Evolutionary conservation across 176 grass and related monocot genomes (phyloP), one percentile per base, ranked within the genome.

Genomic region (Lolium perenne): DNA sequence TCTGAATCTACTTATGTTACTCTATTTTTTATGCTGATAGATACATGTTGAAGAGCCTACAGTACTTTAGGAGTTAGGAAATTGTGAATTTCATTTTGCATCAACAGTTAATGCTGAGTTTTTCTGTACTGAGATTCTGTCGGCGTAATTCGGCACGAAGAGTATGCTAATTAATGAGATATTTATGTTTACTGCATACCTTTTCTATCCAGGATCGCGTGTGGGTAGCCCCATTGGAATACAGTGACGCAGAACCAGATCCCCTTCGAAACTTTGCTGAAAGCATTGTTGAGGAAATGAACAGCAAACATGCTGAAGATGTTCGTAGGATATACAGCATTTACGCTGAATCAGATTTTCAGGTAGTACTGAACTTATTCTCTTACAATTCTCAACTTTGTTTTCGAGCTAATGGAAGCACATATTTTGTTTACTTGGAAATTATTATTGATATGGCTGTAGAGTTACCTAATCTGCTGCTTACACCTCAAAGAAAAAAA

Each of bases 251-350:
- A 20, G 94, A 91, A 83, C 94, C 97, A 80, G 97, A 98, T 79
- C 94, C 94, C 75, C 87, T 96, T 50, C 90, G 94, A 47, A 95
- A 93, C 55, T 90, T 86, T 64, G 92, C 94, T 87, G 94, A 92
- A 89, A 96, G 92, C 51, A 90, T 98, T 54, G 92, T 96, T 61
- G 92, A 98, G 57, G 94, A 96, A 90, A 91, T 98, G 90, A 98
- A 98, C 43, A 87, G 75, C 21, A 82, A 78, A 85, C 85, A 91
- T 86, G 82, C 84, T 56, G 97, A 96, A 80, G 97, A 98, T 46
- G 90, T 98, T 23, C 87, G 54, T 62, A 86, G 94, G 61, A 81
- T 98, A 82, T 95, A 86, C 90, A 92, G 20, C 58, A 88, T 98
- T 74, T 96, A 94, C 47, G 90, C 94, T 26, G 92, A 98, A 38